A percentile compares a stretch with the other conserved stretches of the same genome.
phyloP scores from a whole-genome alignment of 2,329 filamentous ascomycete species.

The Aschersonia sp. region DNA sequence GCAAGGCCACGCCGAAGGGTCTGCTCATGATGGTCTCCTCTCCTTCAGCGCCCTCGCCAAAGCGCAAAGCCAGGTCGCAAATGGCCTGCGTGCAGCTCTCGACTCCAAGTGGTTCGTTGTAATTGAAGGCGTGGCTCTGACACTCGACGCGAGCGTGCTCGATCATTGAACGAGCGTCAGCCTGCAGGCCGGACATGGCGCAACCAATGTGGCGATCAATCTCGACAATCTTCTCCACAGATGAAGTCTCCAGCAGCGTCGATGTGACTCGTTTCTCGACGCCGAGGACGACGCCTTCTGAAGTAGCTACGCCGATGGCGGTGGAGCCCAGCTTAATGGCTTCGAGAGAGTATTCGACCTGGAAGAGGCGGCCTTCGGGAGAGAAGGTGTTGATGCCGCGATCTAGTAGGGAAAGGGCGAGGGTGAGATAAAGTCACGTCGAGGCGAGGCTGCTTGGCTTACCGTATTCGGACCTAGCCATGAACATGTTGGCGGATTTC shows the following conservation, averaged over 20 bases:
- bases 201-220: conserved; percentile 98
- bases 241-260: conserved; percentile 91
- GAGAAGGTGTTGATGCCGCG: conserved; percentile 99
- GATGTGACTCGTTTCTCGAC: conserved; percentile 99
- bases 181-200: conserved; percentile 96
- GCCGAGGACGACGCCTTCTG: conserved; percentile 87
- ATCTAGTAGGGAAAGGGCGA: conserved; percentile 40
- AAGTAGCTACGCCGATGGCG: conserved; percentile 93
- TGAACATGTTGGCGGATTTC: conserved; percentile 72
- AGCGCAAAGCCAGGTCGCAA: conserved; percentile 89
- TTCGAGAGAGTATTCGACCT: conserved; percentile 99
- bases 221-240: conserved; percentile 98
- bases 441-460: conserved; percentile 19
- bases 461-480: conserved; percentile 99
- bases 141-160: conserved; percentile 97
- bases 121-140: conserved; percentile 96
- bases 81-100: conserved; percentile 99
- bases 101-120: conserved; percentile 84
- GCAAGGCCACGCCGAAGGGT: conserved; percentile 88
- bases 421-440: conserved; percentile 2
- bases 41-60: conserved; percentile 92
- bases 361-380: conserved; percentile 97
- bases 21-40: conserved; percentile 98
- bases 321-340: conserved; percentile 99
- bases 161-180: conserved; percentile 93